Evolutionary conservation across 2,329 filamentous ascomycete species (phyloP), one percentile per base, ranked within the genome.

Genomic region (Plenodomus biglobosus): DNA sequence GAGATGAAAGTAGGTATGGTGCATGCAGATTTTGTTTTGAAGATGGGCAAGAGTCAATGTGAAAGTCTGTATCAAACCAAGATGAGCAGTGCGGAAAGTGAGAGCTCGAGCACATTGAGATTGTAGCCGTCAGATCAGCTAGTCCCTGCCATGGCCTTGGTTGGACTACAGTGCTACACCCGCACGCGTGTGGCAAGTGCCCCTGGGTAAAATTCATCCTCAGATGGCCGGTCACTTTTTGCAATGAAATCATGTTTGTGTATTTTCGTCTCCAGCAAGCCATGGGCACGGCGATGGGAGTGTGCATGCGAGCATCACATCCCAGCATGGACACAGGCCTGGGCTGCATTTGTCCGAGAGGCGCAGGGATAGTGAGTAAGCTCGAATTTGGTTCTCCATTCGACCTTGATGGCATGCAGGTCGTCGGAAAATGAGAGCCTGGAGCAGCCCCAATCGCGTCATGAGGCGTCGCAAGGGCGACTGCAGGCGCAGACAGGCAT

Each of bases 231-330:
- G 27, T 32, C 8, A 3, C 27, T 8, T 22, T 50, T 40, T 43
- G 20, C 42, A 27, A 52, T 59, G 50, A 55, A 50, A 38, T 55
- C 54, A 55, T 53, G 19, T 18, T 38, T 44, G 34, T 35, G 40
- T 46, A 42, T 46, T 44, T 45, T 37, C 37, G 38, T 42, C 40
- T 41, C 36, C 40, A 40, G 18, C 42, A 47, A 53, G 58, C 55
- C 52, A 53, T 46, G 34, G 21, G 30, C 19, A 41, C 53, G 38
- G 34, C 51, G 53, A 37, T 46, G 41, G 47, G 52, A 43, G 41
- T 43, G 38, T 53, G 47, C 52, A 58, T 55, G 37, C 58, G 55
- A 54, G 55, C 47, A 59, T 55, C 19, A 51, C 47, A 36, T 44
- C 44, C 48, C 32, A 48, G 46, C 42, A 50, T 32, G 18, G n/a